Conservation (phyloP, 2,329 filamentous ascomycete species). For the Colletotrichum lini region DNA sequence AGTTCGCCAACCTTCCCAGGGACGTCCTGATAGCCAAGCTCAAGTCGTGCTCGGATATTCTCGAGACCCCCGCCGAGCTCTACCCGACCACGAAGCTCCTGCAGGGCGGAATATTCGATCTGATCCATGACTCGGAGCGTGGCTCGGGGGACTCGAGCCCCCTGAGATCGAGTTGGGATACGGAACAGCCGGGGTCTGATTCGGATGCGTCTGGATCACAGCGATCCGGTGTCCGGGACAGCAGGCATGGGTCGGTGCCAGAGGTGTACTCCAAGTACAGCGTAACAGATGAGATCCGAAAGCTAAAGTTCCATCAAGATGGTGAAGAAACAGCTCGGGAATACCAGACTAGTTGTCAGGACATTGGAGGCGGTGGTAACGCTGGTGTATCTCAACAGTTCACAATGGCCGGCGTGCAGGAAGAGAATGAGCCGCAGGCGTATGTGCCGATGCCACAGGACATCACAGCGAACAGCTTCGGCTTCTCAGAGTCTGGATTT, state of each 20-base stretch:
- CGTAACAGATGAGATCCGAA: slow-evolving; percentile 38
- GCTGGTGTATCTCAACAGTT: background rate
- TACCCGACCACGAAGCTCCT: slow-evolving; percentile 34
- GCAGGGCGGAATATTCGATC: slow-evolving; percentile 22
- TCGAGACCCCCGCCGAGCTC: slow-evolving; percentile 24
- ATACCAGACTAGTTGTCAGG: background rate
- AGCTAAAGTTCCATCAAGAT: slow-evolving; percentile 34
- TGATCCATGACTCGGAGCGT: slow-evolving; percentile 35
- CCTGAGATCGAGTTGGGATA: slow-evolving; percentile 26
- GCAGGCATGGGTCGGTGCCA: background rate
- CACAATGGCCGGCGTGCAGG: background rate
- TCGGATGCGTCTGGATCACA: background rate
- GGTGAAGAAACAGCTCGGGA: slow-evolving; percentile 12
- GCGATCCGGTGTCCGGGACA: background rate
- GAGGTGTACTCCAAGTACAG: slow-evolving; percentile 40
- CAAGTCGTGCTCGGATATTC: slow-evolving; percentile 27
- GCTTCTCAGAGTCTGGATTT: slow-evolving; percentile 4
- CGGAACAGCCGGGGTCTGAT: slow-evolving; percentile 3
- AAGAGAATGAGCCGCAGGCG: background rate
- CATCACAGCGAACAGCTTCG: background rate
- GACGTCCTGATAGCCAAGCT: slow-evolving; percentile 2
- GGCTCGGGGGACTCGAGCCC: slow-evolving; percentile 25
- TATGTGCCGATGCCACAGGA: slow-evolving; percentile 17
- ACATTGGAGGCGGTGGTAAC: background rate
- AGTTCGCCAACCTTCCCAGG: slow-evolving; percentile 24